Conservation (phyloP, 495 filamentous ascomycete species). For the Aspergillus diversus region DNA sequence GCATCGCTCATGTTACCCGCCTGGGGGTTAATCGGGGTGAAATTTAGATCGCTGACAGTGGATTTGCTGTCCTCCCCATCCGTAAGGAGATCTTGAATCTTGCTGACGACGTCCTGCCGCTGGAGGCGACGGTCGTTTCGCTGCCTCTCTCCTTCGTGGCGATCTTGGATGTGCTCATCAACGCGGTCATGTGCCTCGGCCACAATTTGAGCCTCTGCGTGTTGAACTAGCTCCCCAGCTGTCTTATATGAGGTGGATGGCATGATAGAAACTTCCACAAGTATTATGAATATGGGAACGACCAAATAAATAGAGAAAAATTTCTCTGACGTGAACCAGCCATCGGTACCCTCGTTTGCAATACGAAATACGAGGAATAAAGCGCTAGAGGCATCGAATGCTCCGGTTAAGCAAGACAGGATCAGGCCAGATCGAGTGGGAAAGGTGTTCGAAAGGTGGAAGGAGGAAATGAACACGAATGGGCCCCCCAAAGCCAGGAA, state of each 20-base stretch:
- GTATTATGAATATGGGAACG: constrained; percentile 70
- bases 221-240: constrained; percentile 75
- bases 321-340: constrained; percentile 62
- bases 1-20: not conserved
- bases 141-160: constrained; percentile 58
- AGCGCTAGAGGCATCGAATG: constrained; percentile 89
- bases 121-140: constrained; percentile 65
- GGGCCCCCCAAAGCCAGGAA: constrained; percentile 84
- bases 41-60: constrained; percentile 10
- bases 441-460: constrained; percentile 93
- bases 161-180: constrained; percentile 52
- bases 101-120: constrained; percentile 68
- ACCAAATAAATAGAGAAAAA: constrained; percentile 81
- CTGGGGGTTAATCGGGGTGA: constrained; percentile 1
- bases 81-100: constrained; percentile 73
- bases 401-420: constrained; percentile 81
- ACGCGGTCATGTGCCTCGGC: constrained; percentile 61
- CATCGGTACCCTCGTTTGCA: constrained; percentile 65
- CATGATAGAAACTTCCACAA: constrained; percentile 75
- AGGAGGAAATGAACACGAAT: constrained; percentile 88
- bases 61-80: constrained; percentile 51
- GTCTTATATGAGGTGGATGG: constrained; percentile 85
- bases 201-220: constrained; percentile 60
- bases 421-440: constrained; percentile 84
- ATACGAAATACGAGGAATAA: constrained; percentile 85